Evolutionary conservation across 2,329 filamentous ascomycete species (phyloP), one percentile per base, ranked within the genome.

Genomic region (Cadophora malorum): DNA sequence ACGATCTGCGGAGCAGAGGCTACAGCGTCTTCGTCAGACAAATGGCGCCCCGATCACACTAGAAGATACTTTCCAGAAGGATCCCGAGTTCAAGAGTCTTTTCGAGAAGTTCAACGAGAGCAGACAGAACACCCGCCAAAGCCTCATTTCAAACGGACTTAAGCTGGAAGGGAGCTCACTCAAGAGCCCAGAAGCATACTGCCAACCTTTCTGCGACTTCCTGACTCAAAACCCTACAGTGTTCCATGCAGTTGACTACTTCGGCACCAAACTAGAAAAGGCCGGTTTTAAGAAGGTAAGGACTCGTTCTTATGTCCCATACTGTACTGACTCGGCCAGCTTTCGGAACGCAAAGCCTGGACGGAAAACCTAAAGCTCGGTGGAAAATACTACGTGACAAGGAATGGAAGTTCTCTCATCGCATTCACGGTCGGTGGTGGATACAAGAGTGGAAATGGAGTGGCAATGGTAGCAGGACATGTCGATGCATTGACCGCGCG

Each of bases 401-500:
- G 95, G 68, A 98, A 98, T 76, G 92, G 91, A 63, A 94, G 90
- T 78, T 91, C 92, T 50, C 80, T 97, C 71, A 92, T 97, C 74
- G 92, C 94, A 8, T 98, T 97, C 80, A 87, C 88, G 4, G 86
- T 97, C 66, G 95, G 95, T 66, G 88, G 87, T 63, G 85, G 90
- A 2, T 97, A 97, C 79, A 85, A 91, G 80, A 86, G 91, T 63
- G 95, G 95, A 9, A 94, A 96, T 76, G 95, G 95, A 59, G 86
- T 95, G 61, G 93, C 90, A 65, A 94, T 97, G 80, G 85, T 98
- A 56, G 96, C 92, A 3, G 94, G 94, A 8, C 96, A 98, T 79
- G 91, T 98, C 70, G 96, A 98, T 80, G 94, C 95, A 58, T 82
- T 98, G 64, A 97, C 94, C 19, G 92, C 94, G 21, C 92, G 90